Evolutionary conservation across 2,329 filamentous ascomycete species (phyloP).

Genomic region (Fusarium annulatum): DNA sequence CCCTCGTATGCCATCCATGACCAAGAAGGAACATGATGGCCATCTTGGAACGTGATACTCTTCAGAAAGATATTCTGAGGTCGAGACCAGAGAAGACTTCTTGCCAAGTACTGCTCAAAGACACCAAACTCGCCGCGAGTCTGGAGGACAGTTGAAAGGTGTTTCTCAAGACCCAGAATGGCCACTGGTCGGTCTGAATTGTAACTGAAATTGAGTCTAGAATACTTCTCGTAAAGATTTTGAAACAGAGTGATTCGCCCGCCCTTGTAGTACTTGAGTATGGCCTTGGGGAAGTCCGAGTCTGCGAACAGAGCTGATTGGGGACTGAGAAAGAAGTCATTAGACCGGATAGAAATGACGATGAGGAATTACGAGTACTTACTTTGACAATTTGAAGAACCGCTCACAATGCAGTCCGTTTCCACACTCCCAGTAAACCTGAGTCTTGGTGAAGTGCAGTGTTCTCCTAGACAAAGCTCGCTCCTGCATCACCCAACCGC

Average conservation of each 20-base stretch:
- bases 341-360: no score
- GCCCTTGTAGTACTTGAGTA: background rate
- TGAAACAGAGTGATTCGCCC: background rate
- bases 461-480: background rate
- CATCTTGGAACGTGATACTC: background rate
- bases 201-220: background rate
- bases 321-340: background rate
- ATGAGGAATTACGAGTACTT: background rate
- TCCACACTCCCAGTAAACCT: slow-evolving; percentile 8
- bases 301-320: background rate
- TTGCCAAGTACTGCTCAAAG: background rate
- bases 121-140: background rate
- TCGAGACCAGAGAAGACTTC: background rate
- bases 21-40: background rate
- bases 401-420: background rate
- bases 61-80: background rate
- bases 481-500: slow-evolving; percentile 14
- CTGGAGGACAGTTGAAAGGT: background rate
- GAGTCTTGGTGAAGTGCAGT: slow-evolving; percentile 2
- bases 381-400: background rate
- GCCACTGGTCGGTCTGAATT: background rate
- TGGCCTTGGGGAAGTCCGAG: background rate
- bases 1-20: slow-evolving; percentile 3
- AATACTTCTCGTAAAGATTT: background rate
- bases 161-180: background rate